Evolutionary conservation across 352 stramenopile genomes (phyloP).

Genomic region (Achlya hypogyna): DNA sequence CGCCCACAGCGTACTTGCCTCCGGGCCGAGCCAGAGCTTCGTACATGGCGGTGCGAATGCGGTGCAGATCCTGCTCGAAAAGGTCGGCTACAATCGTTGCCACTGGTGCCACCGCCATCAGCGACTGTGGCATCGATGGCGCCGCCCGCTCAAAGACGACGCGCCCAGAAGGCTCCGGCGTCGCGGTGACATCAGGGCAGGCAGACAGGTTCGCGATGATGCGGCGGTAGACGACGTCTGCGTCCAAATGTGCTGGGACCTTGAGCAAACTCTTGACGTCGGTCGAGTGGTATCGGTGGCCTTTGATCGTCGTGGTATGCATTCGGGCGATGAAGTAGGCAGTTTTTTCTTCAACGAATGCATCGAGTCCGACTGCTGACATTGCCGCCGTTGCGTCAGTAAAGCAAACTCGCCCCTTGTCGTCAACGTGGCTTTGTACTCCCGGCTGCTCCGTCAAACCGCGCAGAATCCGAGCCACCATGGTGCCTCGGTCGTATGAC

Average conservation of each 20-base stretch:
- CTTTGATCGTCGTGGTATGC: not conserved
- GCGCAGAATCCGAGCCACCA: not conserved
- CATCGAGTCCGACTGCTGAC: not conserved
- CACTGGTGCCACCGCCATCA: not conserved
- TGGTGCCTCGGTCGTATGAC: not conserved
- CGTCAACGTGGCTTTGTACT: not conserved
- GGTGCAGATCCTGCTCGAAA: not conserved
- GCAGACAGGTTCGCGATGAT: not conserved
- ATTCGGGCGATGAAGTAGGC: not conserved
- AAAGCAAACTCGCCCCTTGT: not conserved
- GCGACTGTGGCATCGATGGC: no score
- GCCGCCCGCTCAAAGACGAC: not conserved
- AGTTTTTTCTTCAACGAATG: not conserved
- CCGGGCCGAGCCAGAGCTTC: not conserved
- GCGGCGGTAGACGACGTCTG: not conserved
- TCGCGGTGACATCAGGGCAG: not conserved
- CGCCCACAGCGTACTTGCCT: not conserved
- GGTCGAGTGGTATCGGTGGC: not conserved
- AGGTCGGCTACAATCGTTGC: not conserved
- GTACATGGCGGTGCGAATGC: not conserved
- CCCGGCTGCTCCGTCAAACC: not conserved
- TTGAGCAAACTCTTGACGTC: not conserved
- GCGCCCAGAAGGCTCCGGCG: not conserved
- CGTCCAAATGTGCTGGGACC: not conserved
- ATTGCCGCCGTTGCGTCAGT: not conserved